Conservation (phyloP, 2,329 filamentous ascomycete genomes). For the Didymella keratinophila region DNA sequence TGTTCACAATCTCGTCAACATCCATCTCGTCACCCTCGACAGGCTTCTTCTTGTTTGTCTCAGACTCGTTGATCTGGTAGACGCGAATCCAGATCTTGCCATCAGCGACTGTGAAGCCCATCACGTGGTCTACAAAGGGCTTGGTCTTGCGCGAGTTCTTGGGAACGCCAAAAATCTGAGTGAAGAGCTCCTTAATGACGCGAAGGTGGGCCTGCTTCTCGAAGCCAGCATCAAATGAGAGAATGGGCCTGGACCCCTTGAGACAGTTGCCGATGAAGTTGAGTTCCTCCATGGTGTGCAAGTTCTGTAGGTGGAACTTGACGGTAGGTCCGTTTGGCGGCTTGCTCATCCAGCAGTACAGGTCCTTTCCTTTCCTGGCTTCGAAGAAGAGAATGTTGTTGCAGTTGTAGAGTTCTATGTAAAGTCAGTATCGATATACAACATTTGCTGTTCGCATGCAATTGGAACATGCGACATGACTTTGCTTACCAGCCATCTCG, state of each 20-base stretch:
- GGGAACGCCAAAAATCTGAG: slow-evolving; percentile 91
- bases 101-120: slow-evolving; percentile 89
- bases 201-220: slow-evolving; percentile 80
- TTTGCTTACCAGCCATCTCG: slow-evolving; percentile 48
- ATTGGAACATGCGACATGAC: neutral
- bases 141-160: slow-evolving; percentile 88
- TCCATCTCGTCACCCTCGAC: slow-evolving; percentile 53
- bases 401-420: slow-evolving; percentile 80
- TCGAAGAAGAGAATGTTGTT: slow-evolving; percentile 97
- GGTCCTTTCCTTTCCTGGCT: slow-evolving; percentile 89
- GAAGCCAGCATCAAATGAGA: slow-evolving; percentile 91
- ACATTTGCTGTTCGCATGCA: neutral
- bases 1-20: slow-evolving; percentile 40
- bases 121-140: slow-evolving; percentile 94
- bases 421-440: slow-evolving; percentile 5
- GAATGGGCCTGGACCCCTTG: slow-evolving; percentile 87
- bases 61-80: slow-evolving; percentile 90
- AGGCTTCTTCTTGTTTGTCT: slow-evolving; percentile 61
- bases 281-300: slow-evolving; percentile 96
- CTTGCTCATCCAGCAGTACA: slow-evolving; percentile 93
- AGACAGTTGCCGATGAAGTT: slow-evolving; percentile 97
- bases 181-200: slow-evolving; percentile 87
- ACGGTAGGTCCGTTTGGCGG: slow-evolving; percentile 82
- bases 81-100: slow-evolving; percentile 96
- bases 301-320: slow-evolving; percentile 80